phyloP scores from a whole-genome alignment of 2,329 filamentous ascomycete genomes.

The Lomentospora prolificans region DNA sequence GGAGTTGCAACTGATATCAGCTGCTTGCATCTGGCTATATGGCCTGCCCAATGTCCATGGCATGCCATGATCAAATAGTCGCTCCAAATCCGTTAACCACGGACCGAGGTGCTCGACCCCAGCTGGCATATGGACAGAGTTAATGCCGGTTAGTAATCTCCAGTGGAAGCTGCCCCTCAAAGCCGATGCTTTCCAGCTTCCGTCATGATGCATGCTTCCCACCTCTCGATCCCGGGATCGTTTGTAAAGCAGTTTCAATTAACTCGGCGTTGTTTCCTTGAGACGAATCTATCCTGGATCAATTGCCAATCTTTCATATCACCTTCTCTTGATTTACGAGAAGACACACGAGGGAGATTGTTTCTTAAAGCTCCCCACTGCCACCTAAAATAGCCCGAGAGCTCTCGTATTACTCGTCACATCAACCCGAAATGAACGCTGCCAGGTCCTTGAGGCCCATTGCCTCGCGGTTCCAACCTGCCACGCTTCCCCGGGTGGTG shows the following conservation, averaged over 20 bases:
- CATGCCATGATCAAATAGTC: no score
- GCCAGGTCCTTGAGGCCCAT: conserved; percentile 7
- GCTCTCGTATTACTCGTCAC: no score
- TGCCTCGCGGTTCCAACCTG: conserved; percentile 44
- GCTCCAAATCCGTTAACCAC: no score
- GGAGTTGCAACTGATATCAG: no score
- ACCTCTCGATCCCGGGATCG: not conserved
- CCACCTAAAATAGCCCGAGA: not conserved
- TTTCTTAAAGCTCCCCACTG: not conserved
- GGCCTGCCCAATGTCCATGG: no score
- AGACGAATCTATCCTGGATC: no score
- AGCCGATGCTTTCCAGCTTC: conserved; percentile 7
- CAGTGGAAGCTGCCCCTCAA: not conserved
- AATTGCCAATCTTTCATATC: no score
- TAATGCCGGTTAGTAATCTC: not conserved
- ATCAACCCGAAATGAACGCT: conserved; percentile 5
- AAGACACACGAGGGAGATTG: no score
- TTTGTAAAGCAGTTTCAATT: not conserved
- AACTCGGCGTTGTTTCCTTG: no score
- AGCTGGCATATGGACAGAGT: not conserved
- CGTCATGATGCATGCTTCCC: not conserved
- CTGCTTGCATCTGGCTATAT: no score
- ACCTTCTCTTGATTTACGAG: no score
- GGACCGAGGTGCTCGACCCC: no score
- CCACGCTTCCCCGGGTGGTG: conserved; percentile 44